Evolutionary conservation across 768 basidiomycete species (phyloP), one percentile per base, ranked within the genome.

Genomic region (Mycena haematopus): DNA sequence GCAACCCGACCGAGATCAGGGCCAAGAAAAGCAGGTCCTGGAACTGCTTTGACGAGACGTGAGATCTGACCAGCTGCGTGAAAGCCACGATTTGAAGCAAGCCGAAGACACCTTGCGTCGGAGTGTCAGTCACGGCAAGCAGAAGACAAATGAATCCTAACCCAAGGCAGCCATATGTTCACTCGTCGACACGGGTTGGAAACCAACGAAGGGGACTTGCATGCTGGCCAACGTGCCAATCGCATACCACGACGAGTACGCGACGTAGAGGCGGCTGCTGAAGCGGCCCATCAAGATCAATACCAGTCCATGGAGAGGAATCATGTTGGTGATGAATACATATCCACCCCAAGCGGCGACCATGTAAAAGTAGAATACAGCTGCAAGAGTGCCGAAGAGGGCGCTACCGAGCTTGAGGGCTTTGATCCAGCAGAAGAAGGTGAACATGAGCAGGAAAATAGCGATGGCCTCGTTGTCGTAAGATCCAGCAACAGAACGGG

Each of bases 301-400:
- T 36, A 93, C 89, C n/a, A 99, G 84, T 0, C 93, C 92, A 70
- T 99, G 97, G 2, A 99, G 79, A 38, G 97, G 97, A 62, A 99
- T 96, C 96, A 99, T 99, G 83, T 99, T 99, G 49, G 97, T 99
- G 76, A 99, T 99, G 84, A 99, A 99, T 0, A 92, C 97, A 77
- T 99, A 99, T 67, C 95, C 95, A 82, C 96, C 97, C 97, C 97
- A 99, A 31, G 97, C 97, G 55, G 97, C 96, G n/a, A 99, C 97
- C 97, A 99, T 99, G 84, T 99, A 99, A 69, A 98, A 99, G 79
- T 99, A 99, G 79, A 99, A 99, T 3, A 99, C 78, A 19, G 96
- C 97, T 47, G 97, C 89, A 42, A 93, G 71, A 25, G 93, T 92
- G 22, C 95, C 96, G 68, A 87, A 97, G 63, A 96, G 85, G 1